Evolutionary conservation across 2,329 filamentous ascomycete genomes (phyloP), one percentile per base, ranked within the genome.

Genomic region (Aspergillus sp.): DNA sequence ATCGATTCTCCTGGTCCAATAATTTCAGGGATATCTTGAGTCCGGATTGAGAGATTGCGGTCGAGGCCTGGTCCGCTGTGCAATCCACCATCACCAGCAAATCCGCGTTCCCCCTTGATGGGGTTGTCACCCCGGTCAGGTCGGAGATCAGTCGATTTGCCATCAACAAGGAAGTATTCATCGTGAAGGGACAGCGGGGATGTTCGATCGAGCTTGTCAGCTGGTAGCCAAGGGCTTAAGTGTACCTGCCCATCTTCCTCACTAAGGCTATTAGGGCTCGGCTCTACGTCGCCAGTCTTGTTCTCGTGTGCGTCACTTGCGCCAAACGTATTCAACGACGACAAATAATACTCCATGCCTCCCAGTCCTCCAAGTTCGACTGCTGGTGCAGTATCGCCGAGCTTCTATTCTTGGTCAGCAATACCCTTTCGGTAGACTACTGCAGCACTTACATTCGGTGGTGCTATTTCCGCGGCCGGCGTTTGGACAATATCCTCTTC

Each of bases 91-190:
- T 68, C 64, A 8, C 61, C 62, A 31, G 52, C 40, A 24, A 63
- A 50, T 15, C 52, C 55, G 12, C 56, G 46, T 31, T 61, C 59
- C 31, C 57, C 50, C 50, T 71, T 73, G 4, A 65, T 58, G 9
- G 66, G 60, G 35, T 65, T 63, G 27, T 69, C 60, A 8, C 65
- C 70, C 17, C 61, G 40, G 48, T 68, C 66, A 3, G 67, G 69
- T 31, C 61, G 60, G 6, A 58, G 55, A 44, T 58, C 62, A 44
- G 48, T 64, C 11, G 61, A 62, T 54, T 72, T 73, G 46, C 68
- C 68, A 33, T 72, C 69, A 5, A 65, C 64, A 46, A 66, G 56
- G 46, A 67, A 72, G 52, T 66, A 71, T 49, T 70, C 71, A 19
- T 73, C 64, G 39, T 61, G 52, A 14, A 61, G 56, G 4, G 62